Base-by-base conservation (phyloP, 2,329 filamentous ascomycete genomes). In the Pseudogymnoascus sp. region DNA sequence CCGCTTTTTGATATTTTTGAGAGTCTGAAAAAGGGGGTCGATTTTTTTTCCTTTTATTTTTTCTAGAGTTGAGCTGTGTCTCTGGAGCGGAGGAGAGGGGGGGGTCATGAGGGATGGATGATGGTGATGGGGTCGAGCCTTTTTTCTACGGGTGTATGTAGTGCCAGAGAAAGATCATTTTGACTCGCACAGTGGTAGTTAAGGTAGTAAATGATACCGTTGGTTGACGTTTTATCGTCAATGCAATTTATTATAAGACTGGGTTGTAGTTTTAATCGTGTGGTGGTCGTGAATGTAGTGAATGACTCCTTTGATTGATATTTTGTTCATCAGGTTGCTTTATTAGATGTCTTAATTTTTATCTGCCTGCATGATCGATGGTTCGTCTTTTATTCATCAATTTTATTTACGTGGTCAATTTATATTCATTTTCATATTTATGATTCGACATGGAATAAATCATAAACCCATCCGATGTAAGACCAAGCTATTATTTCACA, bases 191-290 rank as follows among this genome's bases (percentile, higher is more conserved):
- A 29, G 26, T 54, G 44, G 29, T 54, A 54, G 47, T 33, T 54
- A 33, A 33, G 29, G 47, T 54, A 54, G 47, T 54, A 54, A 54
- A 54, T 54, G 47, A 50, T 50, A 31, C 15, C 47, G 47, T 54
- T 54, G 47, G 15, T 54, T 54, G 47, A 35, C 47, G 29, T 54
- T 35, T 33, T 35, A 54, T 54, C 47, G 47, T 54, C 47, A 29
- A 54, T 54, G n/a, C 47, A 33, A 33, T 54, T 54, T 54, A 54
- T 54, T 33, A 54, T 35, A 15, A 54, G 29, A 10, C 13, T 33
- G 2, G n/a, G 15, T 50, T 50, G 17, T 17, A 3, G 7, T 26
- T 26, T 44, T 17, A 13, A 6, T 39, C 5, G 17, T 44, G 4
- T 5, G 2, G 39, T 24, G 37, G 17, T 17, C 17, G 17, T 17